A percentile compares a stretch with the other conserved stretches of the same genome.
These are phyloP conservation scores for Penicillium sp. DNA, from an alignment of 2,329 filamentous ascomycete genomes.

Conservation along the genomic window DNA sequence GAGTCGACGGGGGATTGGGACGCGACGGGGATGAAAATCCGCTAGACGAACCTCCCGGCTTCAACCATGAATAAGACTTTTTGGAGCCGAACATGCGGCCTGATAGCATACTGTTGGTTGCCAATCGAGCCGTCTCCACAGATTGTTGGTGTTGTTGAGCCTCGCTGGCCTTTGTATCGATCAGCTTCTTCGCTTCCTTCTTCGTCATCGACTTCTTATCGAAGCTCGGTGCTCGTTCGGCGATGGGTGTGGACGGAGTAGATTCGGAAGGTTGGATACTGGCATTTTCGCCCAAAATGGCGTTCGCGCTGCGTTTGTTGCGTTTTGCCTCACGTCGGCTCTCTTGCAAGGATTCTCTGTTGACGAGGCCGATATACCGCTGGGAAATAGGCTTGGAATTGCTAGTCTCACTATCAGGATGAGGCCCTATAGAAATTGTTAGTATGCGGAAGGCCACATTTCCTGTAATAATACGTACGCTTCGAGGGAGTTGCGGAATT, in stretches of 20 bases:
- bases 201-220: slow-evolving; percentile 72
- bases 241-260: slow-evolving; percentile 51
- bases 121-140: slow-evolving; percentile 77
- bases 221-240: slow-evolving; percentile 57
- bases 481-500: slow-evolving; percentile 40
- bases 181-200: slow-evolving; percentile 78
- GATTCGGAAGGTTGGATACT: slow-evolving; percentile 57
- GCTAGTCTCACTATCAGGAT: slow-evolving; percentile 40
- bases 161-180: slow-evolving; percentile 71
- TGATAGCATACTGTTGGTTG: slow-evolving; percentile 60
- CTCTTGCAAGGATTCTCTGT: slow-evolving; percentile 68
- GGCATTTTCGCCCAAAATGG: slow-evolving; percentile 52
- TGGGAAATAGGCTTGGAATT: slow-evolving; percentile 46
- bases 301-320: slow-evolving; percentile 58
- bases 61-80: slow-evolving; percentile 51
- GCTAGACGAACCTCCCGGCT: slow-evolving; percentile 35
- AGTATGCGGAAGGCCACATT: not conserved
- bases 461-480: slow-evolving; percentile 32
- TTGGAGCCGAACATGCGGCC: slow-evolving; percentile 50
- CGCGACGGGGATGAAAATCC: slow-evolving; percentile 41
- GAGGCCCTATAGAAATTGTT: slow-evolving; percentile 30
- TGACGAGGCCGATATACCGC: slow-evolving; percentile 61
- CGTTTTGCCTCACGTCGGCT: slow-evolving; percentile 68
- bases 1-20: slow-evolving; percentile 27
- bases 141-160: slow-evolving; percentile 76